A percentile compares a stretch with the other conserved stretches of the same genome.
Evolutionary conservation across 305 asterid species (phyloP).

Genomic region (Withania somnifera): DNA sequence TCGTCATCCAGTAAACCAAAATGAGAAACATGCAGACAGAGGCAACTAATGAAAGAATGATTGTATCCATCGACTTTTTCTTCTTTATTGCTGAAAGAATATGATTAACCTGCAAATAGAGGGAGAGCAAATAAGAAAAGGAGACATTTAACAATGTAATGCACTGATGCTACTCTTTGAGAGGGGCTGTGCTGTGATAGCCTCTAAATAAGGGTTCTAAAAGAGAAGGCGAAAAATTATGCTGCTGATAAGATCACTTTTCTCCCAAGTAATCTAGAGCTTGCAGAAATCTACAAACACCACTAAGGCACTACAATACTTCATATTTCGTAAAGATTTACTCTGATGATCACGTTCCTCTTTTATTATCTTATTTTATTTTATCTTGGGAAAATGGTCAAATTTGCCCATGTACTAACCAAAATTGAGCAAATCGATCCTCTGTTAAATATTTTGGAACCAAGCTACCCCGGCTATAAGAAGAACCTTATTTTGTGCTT

Average conservation of each 20-base stretch:
- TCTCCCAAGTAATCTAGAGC: neutral
- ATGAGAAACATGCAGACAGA: constrained; percentile 74
- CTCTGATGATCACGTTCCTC: neutral
- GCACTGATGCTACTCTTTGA: neutral
- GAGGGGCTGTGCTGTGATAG: neutral
- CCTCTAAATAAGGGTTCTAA: neutral
- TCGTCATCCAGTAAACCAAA: constrained; percentile 79
- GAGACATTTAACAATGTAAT: neutral
- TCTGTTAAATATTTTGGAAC: neutral
- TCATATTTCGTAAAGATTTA: neutral
- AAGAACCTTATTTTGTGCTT: neutral
- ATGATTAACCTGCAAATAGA: constrained; percentile 56
- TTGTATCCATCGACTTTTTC: constrained; percentile 92
- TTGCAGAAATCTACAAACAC: no score
- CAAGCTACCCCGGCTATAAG: neutral
- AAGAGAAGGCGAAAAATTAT: neutral
- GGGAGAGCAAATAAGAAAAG: neutral
- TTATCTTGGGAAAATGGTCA: no score
- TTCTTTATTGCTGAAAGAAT: constrained; percentile 72
- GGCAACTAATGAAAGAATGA: constrained; percentile 79
- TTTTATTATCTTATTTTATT: neutral
- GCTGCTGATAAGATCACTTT: neutral
- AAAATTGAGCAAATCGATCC: neutral
- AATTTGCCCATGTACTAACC: neutral
- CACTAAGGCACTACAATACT: neutral